Conservation (phyloP, 352 stramenopile species). For the Phytophthora macrochlamydospora region DNA sequence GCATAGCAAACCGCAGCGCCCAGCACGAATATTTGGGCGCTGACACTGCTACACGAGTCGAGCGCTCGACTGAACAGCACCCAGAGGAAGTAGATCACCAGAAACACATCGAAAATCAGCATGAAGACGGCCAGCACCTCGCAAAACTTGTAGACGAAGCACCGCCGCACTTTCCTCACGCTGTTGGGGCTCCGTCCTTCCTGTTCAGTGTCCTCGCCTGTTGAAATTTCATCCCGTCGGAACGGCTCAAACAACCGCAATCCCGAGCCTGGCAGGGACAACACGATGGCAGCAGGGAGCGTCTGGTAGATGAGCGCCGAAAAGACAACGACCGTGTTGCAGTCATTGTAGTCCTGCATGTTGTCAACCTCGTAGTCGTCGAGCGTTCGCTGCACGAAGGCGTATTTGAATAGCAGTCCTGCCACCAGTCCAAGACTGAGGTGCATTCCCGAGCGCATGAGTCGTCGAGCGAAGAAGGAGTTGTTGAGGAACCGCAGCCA, state of each 20-base stretch:
- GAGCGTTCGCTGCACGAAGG: constrained; percentile 10
- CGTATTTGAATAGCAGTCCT: constrained; percentile 47
- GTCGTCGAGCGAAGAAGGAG: constrained; percentile 73
- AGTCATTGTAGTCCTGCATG: constrained; percentile 30
- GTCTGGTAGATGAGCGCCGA: constrained; percentile 61
- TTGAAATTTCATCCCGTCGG: constrained; percentile 36
- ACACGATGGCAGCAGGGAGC: constrained; percentile 47
- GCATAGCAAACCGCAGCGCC: constrained; percentile 42
- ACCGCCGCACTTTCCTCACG: constrained; percentile 57
- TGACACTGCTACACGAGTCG: constrained; percentile 44
- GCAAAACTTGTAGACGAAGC: constrained; percentile 57
- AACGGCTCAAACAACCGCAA: constrained; percentile 69
- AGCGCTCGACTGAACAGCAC: constrained; percentile 44
- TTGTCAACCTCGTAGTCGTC: neutral
- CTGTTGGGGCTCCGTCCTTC: constrained; percentile 10
- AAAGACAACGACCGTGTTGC: constrained; percentile 66
- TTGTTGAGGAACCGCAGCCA: constrained; percentile 60
- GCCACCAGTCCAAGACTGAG: constrained; percentile 34
- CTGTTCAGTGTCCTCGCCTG: constrained; percentile 17
- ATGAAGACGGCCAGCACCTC: constrained; percentile 49
- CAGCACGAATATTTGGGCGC: constrained; percentile 30
- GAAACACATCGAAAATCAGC: constrained; percentile 34
- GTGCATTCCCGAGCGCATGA: constrained; percentile 47
- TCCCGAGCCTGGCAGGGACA: constrained; percentile 55
- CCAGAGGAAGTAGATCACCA: constrained; percentile 55